These are phyloP conservation scores for Asterionellopsis glacialis DNA, from an alignment of 108 stramenopile genomes.

Conservation along the genomic window DNA sequence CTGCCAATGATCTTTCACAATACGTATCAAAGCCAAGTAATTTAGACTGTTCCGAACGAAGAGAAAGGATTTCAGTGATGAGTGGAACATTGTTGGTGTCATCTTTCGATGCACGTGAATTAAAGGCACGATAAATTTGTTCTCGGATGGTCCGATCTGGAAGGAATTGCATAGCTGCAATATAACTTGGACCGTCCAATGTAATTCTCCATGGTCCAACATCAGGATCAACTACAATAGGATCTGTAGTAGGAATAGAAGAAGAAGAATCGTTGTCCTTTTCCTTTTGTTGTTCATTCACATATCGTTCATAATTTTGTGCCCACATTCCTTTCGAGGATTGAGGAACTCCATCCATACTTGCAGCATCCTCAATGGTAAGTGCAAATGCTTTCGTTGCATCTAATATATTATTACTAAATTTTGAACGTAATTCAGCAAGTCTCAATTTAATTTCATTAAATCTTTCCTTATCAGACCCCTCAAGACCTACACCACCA, in stretches of 20 bases:
- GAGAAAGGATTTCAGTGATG: slow-evolving; percentile 85
- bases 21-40: slow-evolving; percentile 90
- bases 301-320: slow-evolving; percentile 42
- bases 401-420: slow-evolving; percentile 96
- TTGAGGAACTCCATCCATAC: slow-evolving; percentile 87
- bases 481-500: slow-evolving; percentile 91
- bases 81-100: slow-evolving; percentile 88
- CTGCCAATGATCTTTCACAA: slow-evolving; percentile 79
- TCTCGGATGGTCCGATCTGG: slow-evolving; percentile 83
- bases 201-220: slow-evolving; percentile 93
- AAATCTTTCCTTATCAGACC: slow-evolving; percentile 84
- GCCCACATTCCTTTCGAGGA: slow-evolving; percentile 91
- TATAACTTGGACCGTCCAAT: slow-evolving; percentile 89
- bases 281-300: slow-evolving; percentile 36
- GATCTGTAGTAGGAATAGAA: slow-evolving; percentile 17
- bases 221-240: slow-evolving; percentile 49
- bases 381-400: slow-evolving; percentile 91
- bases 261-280: slow-evolving; percentile 36
- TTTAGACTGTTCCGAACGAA: slow-evolving; percentile 76
- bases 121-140: slow-evolving; percentile 86
- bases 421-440: slow-evolving; percentile 84
- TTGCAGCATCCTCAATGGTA: slow-evolving; percentile 52
- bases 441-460: slow-evolving; percentile 91
- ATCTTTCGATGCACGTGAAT: slow-evolving; percentile 83
- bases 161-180: slow-evolving; percentile 91